A percentile compares a stretch with the other conserved stretches of the same genome.
These are phyloP conservation scores for Crataegus laevigata DNA, from an alignment of 306 rosid species.

Conservation along the genomic window DNA sequence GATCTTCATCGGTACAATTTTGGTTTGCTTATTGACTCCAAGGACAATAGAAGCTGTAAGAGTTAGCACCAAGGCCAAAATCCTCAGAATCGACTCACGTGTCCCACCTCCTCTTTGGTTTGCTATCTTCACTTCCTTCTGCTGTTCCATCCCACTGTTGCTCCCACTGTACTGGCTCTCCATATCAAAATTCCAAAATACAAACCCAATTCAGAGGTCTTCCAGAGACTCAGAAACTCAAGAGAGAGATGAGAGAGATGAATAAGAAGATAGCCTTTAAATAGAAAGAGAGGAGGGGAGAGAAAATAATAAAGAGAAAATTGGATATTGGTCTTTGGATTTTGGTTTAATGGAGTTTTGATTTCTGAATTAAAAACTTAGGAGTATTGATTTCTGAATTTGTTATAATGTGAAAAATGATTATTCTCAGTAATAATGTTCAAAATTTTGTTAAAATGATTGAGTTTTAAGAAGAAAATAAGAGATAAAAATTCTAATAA, in stretches of 20 bases:
- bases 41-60: constrained; percentile 47
- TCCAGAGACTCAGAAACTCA: neutral
- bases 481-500: neutral
- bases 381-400: too few relatives aligned
- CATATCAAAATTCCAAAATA: constrained; percentile 5
- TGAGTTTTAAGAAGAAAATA: neutral
- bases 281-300: neutral
- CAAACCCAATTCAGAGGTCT: neutral
- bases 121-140: constrained; percentile 11
- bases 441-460: neutral
- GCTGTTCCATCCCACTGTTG: constrained; percentile 13
- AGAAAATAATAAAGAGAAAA: neutral
- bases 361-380: too few relatives aligned
- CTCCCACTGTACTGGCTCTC: constrained; percentile 15
- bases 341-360: too few relatives aligned
- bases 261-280: neutral
- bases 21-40: constrained; percentile 43
- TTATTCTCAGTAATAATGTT: too few relatives aligned
- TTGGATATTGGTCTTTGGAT: too few relatives aligned
- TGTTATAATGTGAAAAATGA: too few relatives aligned
- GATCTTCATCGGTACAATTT: constrained; percentile 24
- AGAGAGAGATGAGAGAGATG: neutral
- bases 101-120: neutral
- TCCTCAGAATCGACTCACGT: constrained; percentile 41
- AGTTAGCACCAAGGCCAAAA: constrained; percentile 39